Percentiles rank a stretch among this genome's conserved stretches.
These are phyloP conservation scores for Aspergillus cejpii DNA, from an alignment of 2,329 filamentous ascomycete genomes.

Conservation along the genomic window DNA sequence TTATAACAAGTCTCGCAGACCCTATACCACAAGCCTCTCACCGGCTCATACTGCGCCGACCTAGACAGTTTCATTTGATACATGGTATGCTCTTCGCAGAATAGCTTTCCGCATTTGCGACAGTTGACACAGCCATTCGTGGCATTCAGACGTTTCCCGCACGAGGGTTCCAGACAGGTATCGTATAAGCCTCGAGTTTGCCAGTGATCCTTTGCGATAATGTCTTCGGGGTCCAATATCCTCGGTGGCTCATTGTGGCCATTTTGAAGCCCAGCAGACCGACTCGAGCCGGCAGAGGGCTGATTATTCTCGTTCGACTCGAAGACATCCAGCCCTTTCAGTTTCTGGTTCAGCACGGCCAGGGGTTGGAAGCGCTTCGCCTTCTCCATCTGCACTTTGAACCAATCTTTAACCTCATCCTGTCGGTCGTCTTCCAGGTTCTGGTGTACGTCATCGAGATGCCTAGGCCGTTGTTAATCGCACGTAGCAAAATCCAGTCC, in stretches of 20 bases:
- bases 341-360: constrained; percentile 84
- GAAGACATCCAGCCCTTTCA: constrained; percentile 87
- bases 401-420: constrained; percentile 95
- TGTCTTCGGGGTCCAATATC: constrained; percentile 71
- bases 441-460: constrained; percentile 82
- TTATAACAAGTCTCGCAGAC: constrained; percentile 99
- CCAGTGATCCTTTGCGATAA: constrained; percentile 86
- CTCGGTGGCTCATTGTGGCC: constrained; percentile 31
- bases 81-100: constrained; percentile 98
- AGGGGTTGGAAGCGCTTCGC: constrained; percentile 90
- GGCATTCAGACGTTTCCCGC: constrained; percentile 69
- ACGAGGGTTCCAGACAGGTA: constrained; percentile 78
- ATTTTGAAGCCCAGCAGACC: constrained; percentile 21
- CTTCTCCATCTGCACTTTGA: constrained; percentile 88
- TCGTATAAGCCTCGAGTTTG: constrained; percentile 69
- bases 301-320: constrained; percentile 72
- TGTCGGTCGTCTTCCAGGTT: constrained; percentile 83
- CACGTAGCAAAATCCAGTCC: neutral
- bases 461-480: constrained; percentile 43
- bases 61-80: constrained; percentile 97
- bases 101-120: constrained; percentile 82
- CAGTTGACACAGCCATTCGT: constrained; percentile 86
- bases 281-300: constrained; percentile 35
- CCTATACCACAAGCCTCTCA: constrained; percentile 83
- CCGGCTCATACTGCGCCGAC: constrained; percentile 80